Base-by-base conservation (phyloP, 371 early-diverging fungal genomes). In the Saksenaea oblongispora region DNA sequence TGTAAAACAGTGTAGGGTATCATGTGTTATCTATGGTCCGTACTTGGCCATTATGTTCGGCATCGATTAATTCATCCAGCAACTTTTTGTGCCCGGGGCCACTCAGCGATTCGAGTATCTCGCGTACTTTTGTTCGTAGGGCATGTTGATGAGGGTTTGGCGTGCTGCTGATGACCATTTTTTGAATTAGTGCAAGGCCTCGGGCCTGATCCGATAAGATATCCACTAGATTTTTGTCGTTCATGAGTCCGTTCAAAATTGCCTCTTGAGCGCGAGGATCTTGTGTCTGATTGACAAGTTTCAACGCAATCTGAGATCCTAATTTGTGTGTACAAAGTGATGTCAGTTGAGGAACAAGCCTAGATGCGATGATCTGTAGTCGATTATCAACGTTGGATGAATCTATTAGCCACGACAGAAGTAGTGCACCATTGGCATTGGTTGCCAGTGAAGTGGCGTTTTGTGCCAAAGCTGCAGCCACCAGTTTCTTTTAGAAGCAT, bases 351-450 rank as follows among this genome's bases (percentile, higher is more conserved):
- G 89, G 87, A 0, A 84, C 83, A 28, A 97, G 76, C 54, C 85
- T 87, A 39, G 83, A 84, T 3, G 95, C 95, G n/a, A 96, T 59
- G 58, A 39, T 64, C 42, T 17, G 70, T 62, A 26, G 56, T 34
- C 39, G 65, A 62, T 95, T 96, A 0, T 88, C 73, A 77, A 63
- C 91, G 92, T 5, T 87, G 76, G 57, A 92, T 37, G 90, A 85
- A 61, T 98, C 99, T 61, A 96, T 75, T 61, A 98, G 78, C 99
- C 99, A 98, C 26, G 91, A 92, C 37, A 98, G 66, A 66, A 98
- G 82, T 63, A 98, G 75, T 3, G 91, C 85, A 7, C 99, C 98
- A 67, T 98, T 97, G 17, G 95, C 85, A 73, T 96, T 95, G 56
- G 92, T 94, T 0, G 91, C 83, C 31, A 98, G 75, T 3, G 88